These are phyloP conservation scores for Phyllosticta ampelicida DNA, from an alignment of 2,329 filamentous ascomycete species.

Conservation along the genomic window DNA sequence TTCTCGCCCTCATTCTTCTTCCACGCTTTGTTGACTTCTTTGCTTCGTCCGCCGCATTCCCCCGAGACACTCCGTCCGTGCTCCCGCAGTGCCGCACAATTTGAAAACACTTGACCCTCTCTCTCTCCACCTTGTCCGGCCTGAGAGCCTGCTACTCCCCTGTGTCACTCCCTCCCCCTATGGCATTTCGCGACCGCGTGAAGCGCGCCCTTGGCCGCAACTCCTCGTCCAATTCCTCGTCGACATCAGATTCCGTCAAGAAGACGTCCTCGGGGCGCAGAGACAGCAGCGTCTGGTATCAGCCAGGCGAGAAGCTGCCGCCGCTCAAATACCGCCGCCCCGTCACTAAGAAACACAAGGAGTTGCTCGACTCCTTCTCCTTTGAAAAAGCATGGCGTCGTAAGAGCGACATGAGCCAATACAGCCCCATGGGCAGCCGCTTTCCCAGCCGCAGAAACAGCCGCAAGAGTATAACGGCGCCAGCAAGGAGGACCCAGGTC, in stretches of 20 bases:
- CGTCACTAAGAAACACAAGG: slow-evolving; percentile 41
- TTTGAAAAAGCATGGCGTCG: slow-evolving; percentile 38
- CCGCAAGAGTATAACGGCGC: slow-evolving; percentile 16
- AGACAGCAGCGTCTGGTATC: slow-evolving; percentile 36
- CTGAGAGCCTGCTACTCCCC: slow-evolving; percentile 1
- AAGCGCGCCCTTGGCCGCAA: slow-evolving; percentile 33
- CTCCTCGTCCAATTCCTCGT: slow-evolving; percentile 17
- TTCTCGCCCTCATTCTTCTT: neutral
- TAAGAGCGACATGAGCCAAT: slow-evolving; percentile 34
- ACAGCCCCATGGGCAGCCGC: slow-evolving; percentile 40
- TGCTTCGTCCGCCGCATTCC: neutral
- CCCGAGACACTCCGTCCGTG: neutral
- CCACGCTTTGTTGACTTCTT: neutral
- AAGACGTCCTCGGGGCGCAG: slow-evolving; percentile 25
- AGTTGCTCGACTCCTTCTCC: slow-evolving; percentile 37
- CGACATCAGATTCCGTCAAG: slow-evolving; percentile 18
- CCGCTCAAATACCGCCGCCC: slow-evolving; percentile 39
- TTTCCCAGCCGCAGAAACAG: slow-evolving; percentile 32
- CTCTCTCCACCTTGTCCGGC: neutral
- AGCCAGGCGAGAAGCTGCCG: slow-evolving; percentile 42
- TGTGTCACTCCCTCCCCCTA: slow-evolving; percentile 16
- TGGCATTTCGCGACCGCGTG: slow-evolving; percentile 38
- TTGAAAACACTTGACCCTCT: neutral
- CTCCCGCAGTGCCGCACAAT: neutral
- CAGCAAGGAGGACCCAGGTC: slow-evolving; percentile 16